These are phyloP conservation scores for Pseudogymnoascus sp. DNA, from an alignment of 2,329 filamentous ascomycete species.

Conservation along the genomic window DNA sequence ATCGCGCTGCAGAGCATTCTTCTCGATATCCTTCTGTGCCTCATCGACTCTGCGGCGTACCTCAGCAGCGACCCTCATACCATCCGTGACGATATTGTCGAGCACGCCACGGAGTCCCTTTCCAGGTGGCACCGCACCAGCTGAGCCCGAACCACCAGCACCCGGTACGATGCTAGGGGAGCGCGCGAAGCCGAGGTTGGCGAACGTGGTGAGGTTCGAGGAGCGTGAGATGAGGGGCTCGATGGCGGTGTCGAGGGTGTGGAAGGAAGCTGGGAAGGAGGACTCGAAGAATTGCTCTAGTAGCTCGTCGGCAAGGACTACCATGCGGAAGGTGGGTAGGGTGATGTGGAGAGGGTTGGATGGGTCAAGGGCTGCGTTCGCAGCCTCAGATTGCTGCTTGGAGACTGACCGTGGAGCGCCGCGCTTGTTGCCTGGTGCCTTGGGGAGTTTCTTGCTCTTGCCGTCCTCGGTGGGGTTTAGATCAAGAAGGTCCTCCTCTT, in stretches of 20 bases:
- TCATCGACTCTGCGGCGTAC: conserved; percentile 91
- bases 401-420: conserved; percentile 38
- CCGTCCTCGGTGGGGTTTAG: conserved; percentile 41
- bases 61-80: conserved; percentile 91
- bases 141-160: conserved; percentile 22
- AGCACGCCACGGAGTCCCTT: conserved; percentile 85
- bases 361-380: conserved; percentile 86
- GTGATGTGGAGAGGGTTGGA: conserved; percentile 92
- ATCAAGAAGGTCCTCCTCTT: conserved; percentile 52
- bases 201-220: conserved; percentile 77
- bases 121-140: conserved; percentile 35
- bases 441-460: conserved; percentile 21
- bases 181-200: conserved; percentile 56
- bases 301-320: conserved; percentile 89
- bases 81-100: conserved; percentile 95
- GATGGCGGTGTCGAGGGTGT: conserved; percentile 59
- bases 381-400: conserved; percentile 64
- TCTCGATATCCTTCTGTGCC: conserved; percentile 83
- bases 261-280: conserved; percentile 88
- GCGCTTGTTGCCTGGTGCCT: conserved; percentile 20
- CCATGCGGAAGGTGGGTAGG: conserved; percentile 96
- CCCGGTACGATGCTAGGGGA: conserved; percentile 38
- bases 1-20: conserved; percentile 61
- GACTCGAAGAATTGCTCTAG: conserved; percentile 97
- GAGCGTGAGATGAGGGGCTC: conserved; percentile 40